Conservation (phyloP, 768 basidiomycete species). For the Boletus reticulatus region DNA sequence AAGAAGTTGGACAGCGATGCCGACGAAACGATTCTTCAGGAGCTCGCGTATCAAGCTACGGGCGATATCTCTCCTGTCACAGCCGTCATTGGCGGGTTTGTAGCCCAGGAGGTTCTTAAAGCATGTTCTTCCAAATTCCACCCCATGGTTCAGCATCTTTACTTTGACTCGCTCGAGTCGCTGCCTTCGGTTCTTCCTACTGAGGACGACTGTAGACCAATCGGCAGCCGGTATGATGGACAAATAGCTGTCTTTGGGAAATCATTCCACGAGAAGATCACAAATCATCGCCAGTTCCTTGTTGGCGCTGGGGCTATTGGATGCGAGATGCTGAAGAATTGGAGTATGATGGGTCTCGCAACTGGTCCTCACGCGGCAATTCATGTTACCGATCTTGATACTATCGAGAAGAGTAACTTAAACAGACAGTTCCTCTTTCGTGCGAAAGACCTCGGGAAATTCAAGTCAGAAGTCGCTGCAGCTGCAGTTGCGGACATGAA, state of each 20-base stretch:
- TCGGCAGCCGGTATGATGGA: conserved; percentile 83
- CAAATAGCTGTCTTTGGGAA: conserved; percentile 97
- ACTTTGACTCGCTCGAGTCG: conserved; percentile 97
- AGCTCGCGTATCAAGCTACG: conserved; percentile 87
- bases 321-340: conserved; percentile 99
- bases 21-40: conserved; percentile 78
- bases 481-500: conserved; percentile 95
- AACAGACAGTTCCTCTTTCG: conserved; percentile 99
- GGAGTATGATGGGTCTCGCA: conserved; percentile 97
- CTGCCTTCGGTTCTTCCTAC: conserved; percentile 73
- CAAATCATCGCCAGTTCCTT: conserved; percentile 89
- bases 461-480: conserved; percentile 94
- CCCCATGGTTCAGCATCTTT: conserved; percentile 91
- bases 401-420: conserved; percentile 98
- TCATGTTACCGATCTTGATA: conserved; percentile 95
- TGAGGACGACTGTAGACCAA: conserved; percentile 81
- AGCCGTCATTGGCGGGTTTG: conserved; percentile 95
- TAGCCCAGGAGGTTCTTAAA: conserved; percentile 97
- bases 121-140: conserved; percentile 98
- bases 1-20: conserved; percentile 75
- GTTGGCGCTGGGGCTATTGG: conserved; percentile 99
- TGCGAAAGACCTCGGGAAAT: conserved; percentile 92
- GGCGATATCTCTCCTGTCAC: conserved; percentile 89
- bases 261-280: conserved; percentile 88
- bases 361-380: conserved; percentile 76